A percentile compares a stretch with the other conserved stretches of the same genome.
These are phyloP conservation scores for Erysiphe neolycopersici DNA, from an alignment of 2,329 filamentous ascomycete species.

Conservation along the genomic window DNA sequence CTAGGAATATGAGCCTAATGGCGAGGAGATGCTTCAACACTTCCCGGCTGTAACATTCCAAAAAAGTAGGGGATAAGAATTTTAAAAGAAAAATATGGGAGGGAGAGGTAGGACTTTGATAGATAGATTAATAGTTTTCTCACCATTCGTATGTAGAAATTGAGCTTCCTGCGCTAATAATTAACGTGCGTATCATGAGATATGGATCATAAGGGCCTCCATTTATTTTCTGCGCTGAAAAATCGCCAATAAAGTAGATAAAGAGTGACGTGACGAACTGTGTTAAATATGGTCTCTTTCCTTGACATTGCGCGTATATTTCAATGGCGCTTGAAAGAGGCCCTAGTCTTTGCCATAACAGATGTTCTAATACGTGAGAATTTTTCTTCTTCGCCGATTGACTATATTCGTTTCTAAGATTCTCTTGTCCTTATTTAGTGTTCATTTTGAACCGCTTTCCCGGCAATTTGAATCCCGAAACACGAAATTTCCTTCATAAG, in stretches of 20 bases:
- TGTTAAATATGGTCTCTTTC: conserved; percentile 46
- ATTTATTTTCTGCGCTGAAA: conserved; percentile 46
- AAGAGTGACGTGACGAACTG: conserved; percentile 51
- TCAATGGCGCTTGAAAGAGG: conserved; percentile 22
- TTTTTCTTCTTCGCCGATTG: too few species aligned
- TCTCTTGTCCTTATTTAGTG: too few species aligned
- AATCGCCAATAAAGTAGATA: conserved; percentile 54
- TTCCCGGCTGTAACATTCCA: background rate
- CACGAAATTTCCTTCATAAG: too few species aligned
- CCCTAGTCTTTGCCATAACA: too few species aligned
- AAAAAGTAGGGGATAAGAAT: too few species aligned
- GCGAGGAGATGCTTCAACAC: background rate
- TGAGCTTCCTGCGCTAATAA: conserved; percentile 44
- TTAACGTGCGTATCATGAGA: conserved; percentile 42
- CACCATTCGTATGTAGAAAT: conserved; percentile 71
- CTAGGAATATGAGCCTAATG: conserved; percentile 50
- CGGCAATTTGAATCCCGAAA: too few species aligned
- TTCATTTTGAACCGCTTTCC: too few species aligned
- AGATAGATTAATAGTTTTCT: conserved; percentile 6
- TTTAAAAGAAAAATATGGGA: too few species aligned
- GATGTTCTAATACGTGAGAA: too few species aligned
- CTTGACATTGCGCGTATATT: conserved; percentile 44
- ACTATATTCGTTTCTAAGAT: too few species aligned
- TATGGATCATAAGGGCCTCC: conserved; percentile 36
- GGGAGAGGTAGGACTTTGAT: too few species aligned